Evolutionary conservation across 345 rosid species (phyloP), one percentile per base, ranked within the genome.

Genomic region (Physaria fendleri): DNA sequence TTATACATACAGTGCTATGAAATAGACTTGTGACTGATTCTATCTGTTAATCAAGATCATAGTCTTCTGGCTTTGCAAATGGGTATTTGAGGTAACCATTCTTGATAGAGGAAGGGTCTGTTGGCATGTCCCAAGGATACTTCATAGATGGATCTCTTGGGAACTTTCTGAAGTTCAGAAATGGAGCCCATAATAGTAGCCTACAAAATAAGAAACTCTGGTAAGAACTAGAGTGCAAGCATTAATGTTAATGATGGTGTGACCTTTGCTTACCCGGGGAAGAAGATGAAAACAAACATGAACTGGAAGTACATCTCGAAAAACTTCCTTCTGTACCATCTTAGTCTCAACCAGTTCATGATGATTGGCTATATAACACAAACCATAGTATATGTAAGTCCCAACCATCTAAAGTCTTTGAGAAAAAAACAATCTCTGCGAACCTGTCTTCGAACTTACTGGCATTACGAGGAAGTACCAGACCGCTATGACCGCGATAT

Each of bases 261-360:
- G 17, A 39, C 24, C 35, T 38, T 38, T 6, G 48, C 83, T 79
- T 32, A 88, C 96, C 90, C 90, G 0, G 96, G 93, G 55, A 86
- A 92, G 84, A 88, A 92, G 59, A 88, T 1, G 87, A 92, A 88
- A 68, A 86, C 83, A 72, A 53, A 85, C 96, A 88, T 88, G 81
- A 92, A 88, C 73, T 92, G 96, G 29, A 88, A 29, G 56, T 84
- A 86, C 96, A 81, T 92, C 72, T 92, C 93, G 32, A 88, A 28
- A 10, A 84, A 77, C 27, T 86, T 88, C 66, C 96, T 84, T 64
- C 71, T 84, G 76, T 92, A 92, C 95, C 86, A 80, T 65, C 93
- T 85, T 62, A 79, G 53, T 75, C 98, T 75, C 5, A 85, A 76
- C 95, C 95, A 88, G 78, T 88, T 88, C 95, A 88, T 80, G 65